Percentiles rank a stretch among this genome's conserved stretches.
Conservation (phyloP, 1,284 basidiomycete species). For the Spongiforma sp. region DNA sequence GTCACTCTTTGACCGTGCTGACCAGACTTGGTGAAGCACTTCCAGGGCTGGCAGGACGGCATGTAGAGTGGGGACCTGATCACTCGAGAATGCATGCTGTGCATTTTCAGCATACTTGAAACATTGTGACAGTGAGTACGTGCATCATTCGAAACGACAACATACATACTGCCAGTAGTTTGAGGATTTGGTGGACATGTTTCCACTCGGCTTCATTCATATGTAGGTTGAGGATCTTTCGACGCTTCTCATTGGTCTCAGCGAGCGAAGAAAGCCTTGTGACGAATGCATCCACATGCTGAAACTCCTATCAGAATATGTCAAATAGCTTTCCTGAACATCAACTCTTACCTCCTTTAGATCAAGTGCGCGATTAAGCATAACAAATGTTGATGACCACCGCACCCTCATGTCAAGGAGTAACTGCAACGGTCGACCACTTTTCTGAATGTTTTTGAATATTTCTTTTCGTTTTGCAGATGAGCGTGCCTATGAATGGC, state of each 20-base stretch:
- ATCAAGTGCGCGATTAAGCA: neutral
- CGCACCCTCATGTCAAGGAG: conserved; percentile 3
- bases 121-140: neutral
- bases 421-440: neutral
- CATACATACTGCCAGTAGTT: neutral
- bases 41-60: neutral
- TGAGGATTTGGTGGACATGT: neutral
- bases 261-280: neutral
- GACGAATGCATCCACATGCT: neutral
- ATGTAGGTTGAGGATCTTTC: neutral
- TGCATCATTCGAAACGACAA: neutral
- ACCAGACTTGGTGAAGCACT: neutral
- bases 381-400: neutral
- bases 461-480: neutral
- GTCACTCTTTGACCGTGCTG: neutral
- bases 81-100: neutral
- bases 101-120: neutral
- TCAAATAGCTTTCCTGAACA: neutral
- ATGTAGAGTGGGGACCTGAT: neutral
- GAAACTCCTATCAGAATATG: neutral
- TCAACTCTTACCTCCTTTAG: neutral
- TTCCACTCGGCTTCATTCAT: neutral
- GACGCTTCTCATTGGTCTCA: neutral
- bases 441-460: neutral
- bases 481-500: neutral